phyloP scores from a whole-genome alignment of 1,139 yeast species.

The Pichia inconspicua region DNA sequence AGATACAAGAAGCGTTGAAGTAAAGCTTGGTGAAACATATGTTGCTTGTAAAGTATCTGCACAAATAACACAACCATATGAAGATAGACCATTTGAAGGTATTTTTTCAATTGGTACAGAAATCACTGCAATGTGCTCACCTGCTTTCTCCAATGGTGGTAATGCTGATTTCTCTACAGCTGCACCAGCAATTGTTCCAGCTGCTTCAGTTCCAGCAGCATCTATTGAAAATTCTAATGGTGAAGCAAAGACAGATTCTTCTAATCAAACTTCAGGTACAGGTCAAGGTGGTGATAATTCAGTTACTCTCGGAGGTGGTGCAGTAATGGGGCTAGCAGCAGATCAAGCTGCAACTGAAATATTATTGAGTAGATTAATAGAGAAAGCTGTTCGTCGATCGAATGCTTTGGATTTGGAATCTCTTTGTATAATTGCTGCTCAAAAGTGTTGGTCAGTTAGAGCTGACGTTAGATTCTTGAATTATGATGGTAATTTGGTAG shows the following conservation, averaged over 20 bases:
- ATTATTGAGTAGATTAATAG: conserved; percentile 70
- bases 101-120: conserved; percentile 77
- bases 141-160: conserved; percentile 64
- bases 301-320: conserved; percentile 13
- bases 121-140: conserved; percentile 81
- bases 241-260: neutral
- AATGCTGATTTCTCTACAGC: conserved; percentile 23
- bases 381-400: conserved; percentile 83
- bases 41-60: conserved; percentile 76
- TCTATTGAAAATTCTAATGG: neutral
- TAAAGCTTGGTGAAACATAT: conserved; percentile 64
- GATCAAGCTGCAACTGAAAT: conserved; percentile 67
- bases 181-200: conserved; percentile 14
- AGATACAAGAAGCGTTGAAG: conserved; percentile 53
- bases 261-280: neutral
- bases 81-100: conserved; percentile 93
- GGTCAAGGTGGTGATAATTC: conserved; percentile 1
- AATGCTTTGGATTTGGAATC: conserved; percentile 87
- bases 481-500: conserved; percentile 88
- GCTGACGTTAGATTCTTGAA: conserved; percentile 86
- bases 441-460: conserved; percentile 80
- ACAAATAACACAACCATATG: conserved; percentile 73
- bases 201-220: conserved; percentile 5
- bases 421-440: conserved; percentile 84
- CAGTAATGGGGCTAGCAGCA: conserved; percentile 15